phyloP scores from a whole-genome alignment of 345 rosid species.

The Acer negundo region DNA sequence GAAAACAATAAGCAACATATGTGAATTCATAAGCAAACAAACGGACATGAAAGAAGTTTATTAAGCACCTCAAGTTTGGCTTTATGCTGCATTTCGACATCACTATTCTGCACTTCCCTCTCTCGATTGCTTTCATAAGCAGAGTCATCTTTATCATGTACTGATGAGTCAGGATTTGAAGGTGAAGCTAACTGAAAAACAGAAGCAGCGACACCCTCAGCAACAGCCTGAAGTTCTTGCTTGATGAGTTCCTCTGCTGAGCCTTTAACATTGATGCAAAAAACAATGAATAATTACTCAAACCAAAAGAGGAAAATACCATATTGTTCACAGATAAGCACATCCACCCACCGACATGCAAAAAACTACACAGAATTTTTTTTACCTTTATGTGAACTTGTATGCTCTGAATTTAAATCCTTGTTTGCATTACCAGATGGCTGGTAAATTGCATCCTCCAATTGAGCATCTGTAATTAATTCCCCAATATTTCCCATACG shows the following conservation, averaged over 20 bases:
- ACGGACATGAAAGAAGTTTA: neutral
- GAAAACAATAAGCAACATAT: neutral
- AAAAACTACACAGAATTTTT: neutral
- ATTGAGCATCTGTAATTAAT: slow-evolving; percentile 21
- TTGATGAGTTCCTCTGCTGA: slow-evolving; percentile 57
- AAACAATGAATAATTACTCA: slow-evolving; percentile 15
- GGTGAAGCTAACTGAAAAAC: slow-evolving; percentile 42
- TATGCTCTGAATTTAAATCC: slow-evolving; percentile 34
- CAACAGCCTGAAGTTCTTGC: slow-evolving; percentile 69
- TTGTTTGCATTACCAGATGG: slow-evolving; percentile 30
- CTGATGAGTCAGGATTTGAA: slow-evolving; percentile 35
- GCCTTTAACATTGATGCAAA: slow-evolving; percentile 25
- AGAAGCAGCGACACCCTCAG: slow-evolving; percentile 71
- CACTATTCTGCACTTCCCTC: slow-evolving; percentile 28
- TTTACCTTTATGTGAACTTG: slow-evolving; percentile 47
- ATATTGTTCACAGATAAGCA: neutral
- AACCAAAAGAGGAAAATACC: neutral
- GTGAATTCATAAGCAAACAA: neutral
- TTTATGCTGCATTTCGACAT: slow-evolving; percentile 41
- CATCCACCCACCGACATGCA: neutral
- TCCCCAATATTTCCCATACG: slow-evolving; percentile 29
- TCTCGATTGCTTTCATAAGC: slow-evolving; percentile 29
- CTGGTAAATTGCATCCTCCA: slow-evolving; percentile 39
- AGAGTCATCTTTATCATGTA: slow-evolving; percentile 28
- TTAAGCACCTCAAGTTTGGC: slow-evolving; percentile 54